These are phyloP conservation scores for Pseudoneurospora amorphoporcata DNA, from an alignment of 495 filamentous ascomycete genomes.

Conservation along the genomic window DNA sequence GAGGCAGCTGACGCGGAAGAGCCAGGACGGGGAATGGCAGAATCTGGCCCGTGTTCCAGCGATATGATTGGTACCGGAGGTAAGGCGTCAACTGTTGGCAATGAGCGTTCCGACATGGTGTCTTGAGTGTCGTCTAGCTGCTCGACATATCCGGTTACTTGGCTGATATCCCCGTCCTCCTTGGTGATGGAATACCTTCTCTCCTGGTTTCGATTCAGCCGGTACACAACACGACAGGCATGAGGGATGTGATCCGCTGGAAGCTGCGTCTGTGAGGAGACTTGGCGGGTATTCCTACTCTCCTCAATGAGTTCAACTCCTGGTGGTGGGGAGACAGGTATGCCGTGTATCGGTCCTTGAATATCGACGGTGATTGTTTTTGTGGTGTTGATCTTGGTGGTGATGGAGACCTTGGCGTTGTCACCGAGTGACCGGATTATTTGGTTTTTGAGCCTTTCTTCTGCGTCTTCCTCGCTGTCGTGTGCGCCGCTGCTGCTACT, in stretches of 20 bases:
- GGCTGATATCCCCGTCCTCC: constrained; percentile 23
- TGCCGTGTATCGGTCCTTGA: constrained; percentile 47
- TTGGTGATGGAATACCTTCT: constrained; percentile 27
- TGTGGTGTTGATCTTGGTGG: constrained; percentile 51
- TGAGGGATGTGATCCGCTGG: not conserved
- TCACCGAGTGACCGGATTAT: constrained; percentile 35
- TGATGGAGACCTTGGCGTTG: constrained; percentile 51
- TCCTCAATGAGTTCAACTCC: constrained; percentile 58
- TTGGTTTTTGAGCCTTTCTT: constrained; percentile 33
- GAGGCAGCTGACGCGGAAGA: constrained; percentile 8
- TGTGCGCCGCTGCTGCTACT: constrained; percentile 12
- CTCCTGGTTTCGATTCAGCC: constrained; percentile 26
- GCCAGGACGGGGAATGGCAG: constrained; percentile 3
- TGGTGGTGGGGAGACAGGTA: constrained; percentile 52
- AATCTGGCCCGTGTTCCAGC: not conserved
- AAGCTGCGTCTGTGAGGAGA: not conserved
- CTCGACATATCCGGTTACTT: constrained; percentile 17
- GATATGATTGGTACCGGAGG: constrained; percentile 16
- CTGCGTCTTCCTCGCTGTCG: constrained; percentile 29
- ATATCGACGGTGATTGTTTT: constrained; percentile 67
- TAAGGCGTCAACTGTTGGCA: not conserved
- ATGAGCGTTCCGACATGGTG: not conserved
- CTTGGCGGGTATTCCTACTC: constrained; percentile 3
- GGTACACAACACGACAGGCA: constrained; percentile 17
- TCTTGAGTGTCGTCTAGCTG: constrained; percentile 11